Evolutionary conservation across 495 filamentous ascomycete genomes (phyloP), one percentile per base, ranked within the genome.

Genomic region (Acidomyces sp.): DNA sequence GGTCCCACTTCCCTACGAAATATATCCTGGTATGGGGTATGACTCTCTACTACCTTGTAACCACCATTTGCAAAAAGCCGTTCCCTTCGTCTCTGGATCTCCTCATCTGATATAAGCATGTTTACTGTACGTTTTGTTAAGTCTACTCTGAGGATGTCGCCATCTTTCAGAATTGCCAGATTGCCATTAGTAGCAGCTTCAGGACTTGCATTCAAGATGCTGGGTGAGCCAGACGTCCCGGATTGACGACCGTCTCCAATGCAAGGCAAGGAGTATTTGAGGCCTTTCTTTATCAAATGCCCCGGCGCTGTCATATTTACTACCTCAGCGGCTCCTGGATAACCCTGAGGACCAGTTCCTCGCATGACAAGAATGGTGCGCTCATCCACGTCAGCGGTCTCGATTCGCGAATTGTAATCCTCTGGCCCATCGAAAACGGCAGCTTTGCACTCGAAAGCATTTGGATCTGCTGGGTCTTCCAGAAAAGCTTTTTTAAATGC

Each of bases 111-210:
- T 10, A 76, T 58, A 29, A 72, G 52, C 20, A 77, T 63, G 45
- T 77, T 64, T 0, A 77, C 65, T 2, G 57, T 62, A 11, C 66
- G 63, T 45, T 67, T 68, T 39, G 59, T 68, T 41, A 74, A 53
- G 45, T 77, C 73, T 32, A 77, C 69, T 5, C 69, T 60, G 13
- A 77, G 52, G 34, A 58, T 62, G 46, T 77, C 72, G 10, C 72
- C 72, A 41, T 75, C 64, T 15, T 55, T 55, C 16, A 75, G 45
- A 21, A 77, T 52, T 24, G 62, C 71, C 15, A 77, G 59, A 23
- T 74, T 74, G 7, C 72, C 72, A 6, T 72, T 71, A 10, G 70
- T 69, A n/a, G 71, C 70, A 29, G 72, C 72, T 44, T 77, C 72
- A 7, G 72, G 72, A 34, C 66, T 71, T 12, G 68, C 69, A 43